These are phyloP conservation scores for Aureobasidium sp. DNA, from an alignment of 2,329 filamentous ascomycete species.

Conservation along the genomic window DNA sequence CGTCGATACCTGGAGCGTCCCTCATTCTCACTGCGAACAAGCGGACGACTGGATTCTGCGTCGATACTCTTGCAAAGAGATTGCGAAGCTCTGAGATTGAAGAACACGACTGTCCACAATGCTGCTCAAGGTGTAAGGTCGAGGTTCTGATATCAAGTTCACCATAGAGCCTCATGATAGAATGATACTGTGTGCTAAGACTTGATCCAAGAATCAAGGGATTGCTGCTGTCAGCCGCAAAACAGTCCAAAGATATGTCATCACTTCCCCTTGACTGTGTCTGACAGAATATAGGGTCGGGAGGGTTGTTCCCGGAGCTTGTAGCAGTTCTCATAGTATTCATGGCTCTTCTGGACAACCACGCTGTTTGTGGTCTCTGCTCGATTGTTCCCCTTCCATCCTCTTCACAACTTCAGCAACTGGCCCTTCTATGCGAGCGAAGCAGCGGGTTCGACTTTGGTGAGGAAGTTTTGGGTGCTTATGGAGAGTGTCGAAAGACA, in stretches of 20 bases:
- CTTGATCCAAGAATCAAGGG: neutral
- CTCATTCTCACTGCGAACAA: neutral
- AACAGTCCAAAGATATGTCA: neutral
- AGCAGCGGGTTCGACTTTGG: no score
- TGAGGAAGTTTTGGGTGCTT: neutral
- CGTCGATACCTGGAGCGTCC: neutral
- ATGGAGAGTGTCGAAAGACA: neutral
- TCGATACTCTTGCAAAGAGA: neutral
- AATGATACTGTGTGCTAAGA: neutral
- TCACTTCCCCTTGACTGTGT: neutral
- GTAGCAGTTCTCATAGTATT: neutral
- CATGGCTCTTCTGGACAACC: neutral
- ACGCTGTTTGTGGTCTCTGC: neutral
- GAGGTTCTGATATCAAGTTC: neutral
- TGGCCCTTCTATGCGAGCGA: no score
- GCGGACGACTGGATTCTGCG: neutral
- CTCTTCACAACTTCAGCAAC: neutral
- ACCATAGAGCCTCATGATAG: neutral
- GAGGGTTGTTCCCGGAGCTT: neutral
- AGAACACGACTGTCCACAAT: neutral
- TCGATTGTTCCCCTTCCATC: neutral
- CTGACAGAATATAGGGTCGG: neutral
- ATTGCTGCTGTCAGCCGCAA: neutral
- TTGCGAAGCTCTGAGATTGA: no score
- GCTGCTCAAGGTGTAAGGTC: neutral